Evolutionary conservation across 202 grass and related monocot genomes (phyloP).

Genomic region (Setaria viridis): DNA sequence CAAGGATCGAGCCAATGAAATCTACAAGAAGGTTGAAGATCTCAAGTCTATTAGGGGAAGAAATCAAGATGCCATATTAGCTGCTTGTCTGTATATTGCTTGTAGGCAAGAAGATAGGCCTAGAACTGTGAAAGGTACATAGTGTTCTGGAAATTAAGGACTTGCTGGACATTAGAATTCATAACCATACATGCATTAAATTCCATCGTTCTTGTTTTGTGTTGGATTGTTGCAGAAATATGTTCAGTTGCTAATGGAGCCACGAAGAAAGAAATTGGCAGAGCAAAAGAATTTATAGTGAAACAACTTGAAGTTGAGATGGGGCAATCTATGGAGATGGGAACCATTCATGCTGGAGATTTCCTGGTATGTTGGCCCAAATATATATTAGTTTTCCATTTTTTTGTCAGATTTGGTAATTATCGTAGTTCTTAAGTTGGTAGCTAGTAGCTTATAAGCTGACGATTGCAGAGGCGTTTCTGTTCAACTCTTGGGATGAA

Average conservation of each 20-base stretch:
- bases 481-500: conserved; percentile 98
- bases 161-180: not conserved
- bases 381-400: conserved; percentile 25
- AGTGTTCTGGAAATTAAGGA: not conserved
- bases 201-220: conserved; percentile 19
- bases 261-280: conserved; percentile 97
- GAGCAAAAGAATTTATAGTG: conserved; percentile 98
- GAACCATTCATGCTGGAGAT: conserved; percentile 96
- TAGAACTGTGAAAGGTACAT: conserved; percentile 92
- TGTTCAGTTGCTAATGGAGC: conserved; percentile 98
- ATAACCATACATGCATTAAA: conserved; percentile 22
- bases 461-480: conserved; percentile 76
- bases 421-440: not conserved
- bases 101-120: conserved; percentile 92
- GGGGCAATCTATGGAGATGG: conserved; percentile 99
- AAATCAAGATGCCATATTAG: conserved; percentile 98
- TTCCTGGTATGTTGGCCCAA: conserved; percentile 73
- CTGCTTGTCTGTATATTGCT: conserved; percentile 96
- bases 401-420: not conserved
- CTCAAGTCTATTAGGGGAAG: conserved; percentile 86
- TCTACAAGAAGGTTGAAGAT: conserved; percentile 98
- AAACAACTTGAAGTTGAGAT: conserved; percentile 99
- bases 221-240: conserved; percentile 67
- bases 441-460: conserved; percentile 32
- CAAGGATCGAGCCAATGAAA: conserved; percentile 96